Evolutionary conservation across 768 basidiomycete species (phyloP).

Genomic region (Lactifluus rugatus): DNA sequence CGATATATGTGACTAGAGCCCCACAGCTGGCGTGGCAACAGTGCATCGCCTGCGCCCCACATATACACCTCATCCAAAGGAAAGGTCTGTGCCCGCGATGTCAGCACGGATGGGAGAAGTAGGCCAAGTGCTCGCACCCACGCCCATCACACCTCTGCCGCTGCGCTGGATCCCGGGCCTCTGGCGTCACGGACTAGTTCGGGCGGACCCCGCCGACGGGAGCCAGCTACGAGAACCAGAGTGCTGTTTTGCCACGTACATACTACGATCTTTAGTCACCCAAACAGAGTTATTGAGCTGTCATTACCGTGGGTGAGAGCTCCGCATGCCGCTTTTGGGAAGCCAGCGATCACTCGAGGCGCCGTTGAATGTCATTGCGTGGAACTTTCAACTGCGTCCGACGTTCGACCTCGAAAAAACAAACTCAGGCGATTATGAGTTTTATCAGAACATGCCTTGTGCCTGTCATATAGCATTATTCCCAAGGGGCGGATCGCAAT

Average conservation of each 20-base stretch:
- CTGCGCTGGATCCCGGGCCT: background rate
- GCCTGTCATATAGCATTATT: background rate
- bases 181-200: conserved; percentile 1
- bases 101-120: background rate
- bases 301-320: background rate
- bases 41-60: background rate
- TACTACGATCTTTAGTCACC: background rate
- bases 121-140: background rate
- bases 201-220: background rate
- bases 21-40: background rate
- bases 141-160: background rate
- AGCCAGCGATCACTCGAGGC: background rate
- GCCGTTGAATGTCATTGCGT: background rate
- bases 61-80: background rate
- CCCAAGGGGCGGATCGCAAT: background rate
- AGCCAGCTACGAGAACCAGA: background rate
- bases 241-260: background rate
- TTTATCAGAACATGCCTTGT: background rate
- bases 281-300: background rate
- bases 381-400: background rate
- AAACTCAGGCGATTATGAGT: background rate
- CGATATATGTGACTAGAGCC: background rate
- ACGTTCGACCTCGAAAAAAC: background rate
- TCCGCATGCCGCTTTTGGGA: background rate
- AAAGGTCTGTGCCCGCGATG: background rate